These are phyloP conservation scores for Beta corolliflora DNA, from an alignment of 179 eudicot genomes.

Conservation along the genomic window DNA sequence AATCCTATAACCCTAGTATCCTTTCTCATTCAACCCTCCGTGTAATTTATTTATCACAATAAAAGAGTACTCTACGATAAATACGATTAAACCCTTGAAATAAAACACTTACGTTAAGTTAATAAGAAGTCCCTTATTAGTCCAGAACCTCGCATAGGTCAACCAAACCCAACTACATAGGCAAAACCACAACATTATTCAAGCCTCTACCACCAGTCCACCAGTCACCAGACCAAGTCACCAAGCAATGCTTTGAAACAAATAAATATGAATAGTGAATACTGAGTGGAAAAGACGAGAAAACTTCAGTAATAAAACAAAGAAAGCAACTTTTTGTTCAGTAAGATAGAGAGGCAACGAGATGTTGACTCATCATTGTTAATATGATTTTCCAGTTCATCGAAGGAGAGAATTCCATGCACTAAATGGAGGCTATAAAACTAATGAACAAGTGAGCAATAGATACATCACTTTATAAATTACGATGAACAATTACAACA, in stretches of 20 bases:
- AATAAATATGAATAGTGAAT: not conserved
- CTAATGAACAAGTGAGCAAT: not conserved
- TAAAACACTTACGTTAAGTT: too few species aligned
- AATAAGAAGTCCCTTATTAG: too few species aligned
- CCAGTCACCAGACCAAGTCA: too few species aligned
- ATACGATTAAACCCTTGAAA: not conserved
- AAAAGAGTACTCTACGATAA: too few species aligned
- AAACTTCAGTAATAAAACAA: not conserved
- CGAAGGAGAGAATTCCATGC: not conserved
- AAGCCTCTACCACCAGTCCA: too few species aligned
- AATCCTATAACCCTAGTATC: too few species aligned
- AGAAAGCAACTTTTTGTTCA: not conserved
- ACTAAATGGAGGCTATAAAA: not conserved
- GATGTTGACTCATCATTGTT: slow-evolving; percentile 63
- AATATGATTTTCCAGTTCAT: slow-evolving; percentile 5
- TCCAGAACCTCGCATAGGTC: too few species aligned
- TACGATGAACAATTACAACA: not conserved
- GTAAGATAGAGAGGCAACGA: slow-evolving; percentile 58
- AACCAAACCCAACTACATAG: too few species aligned
- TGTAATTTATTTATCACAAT: too few species aligned
- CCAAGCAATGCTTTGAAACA: not conserved
- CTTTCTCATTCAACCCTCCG: too few species aligned
- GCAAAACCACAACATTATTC: too few species aligned
- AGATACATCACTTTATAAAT: slow-evolving; percentile 24
- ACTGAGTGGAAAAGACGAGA: not conserved